A percentile compares a stretch with the other conserved stretches of the same genome.
These are phyloP conservation scores for Pythium monospermum DNA, from an alignment of 352 stramenopile species.

Conservation along the genomic window DNA sequence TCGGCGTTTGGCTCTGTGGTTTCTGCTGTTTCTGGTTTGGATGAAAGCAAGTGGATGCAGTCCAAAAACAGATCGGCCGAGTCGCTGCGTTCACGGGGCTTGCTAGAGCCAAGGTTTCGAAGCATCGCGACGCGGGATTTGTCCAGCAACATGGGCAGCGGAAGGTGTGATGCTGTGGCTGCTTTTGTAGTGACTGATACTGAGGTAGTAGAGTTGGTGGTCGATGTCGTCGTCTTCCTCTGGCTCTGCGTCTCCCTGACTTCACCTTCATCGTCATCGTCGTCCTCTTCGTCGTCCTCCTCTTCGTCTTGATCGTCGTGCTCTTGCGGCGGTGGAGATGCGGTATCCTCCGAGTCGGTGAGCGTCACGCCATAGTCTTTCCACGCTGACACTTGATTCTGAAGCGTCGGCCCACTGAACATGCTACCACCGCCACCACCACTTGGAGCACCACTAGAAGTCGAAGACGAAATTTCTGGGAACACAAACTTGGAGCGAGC, in stretches of 20 bases:
- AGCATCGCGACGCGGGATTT: constrained; percentile 55
- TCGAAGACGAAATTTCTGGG: background rate
- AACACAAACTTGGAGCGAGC: background rate
- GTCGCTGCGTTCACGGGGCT: constrained; percentile 51
- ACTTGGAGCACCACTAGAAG: too few species aligned
- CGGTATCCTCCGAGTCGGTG: constrained; percentile 24
- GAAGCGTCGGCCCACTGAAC: constrained; percentile 26
- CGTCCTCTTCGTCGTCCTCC: background rate
- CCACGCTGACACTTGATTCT: constrained; percentile 62
- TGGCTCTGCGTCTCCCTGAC: background rate
- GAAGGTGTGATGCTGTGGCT: background rate
- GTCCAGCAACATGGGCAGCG: constrained; percentile 6
- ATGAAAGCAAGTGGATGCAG: constrained; percentile 65
- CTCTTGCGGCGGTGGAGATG: constrained; percentile 1
- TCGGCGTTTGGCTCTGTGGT: too few species aligned
- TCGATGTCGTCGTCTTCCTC: background rate
- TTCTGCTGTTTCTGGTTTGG: constrained; percentile 24
- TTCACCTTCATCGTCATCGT: background rate
- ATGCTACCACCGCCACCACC: too few species aligned
- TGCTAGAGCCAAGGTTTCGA: constrained; percentile 18
- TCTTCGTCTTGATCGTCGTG: background rate
- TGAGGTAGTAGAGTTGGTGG: background rate
- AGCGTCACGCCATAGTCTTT: constrained; percentile 30
- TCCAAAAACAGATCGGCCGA: constrained; percentile 81
- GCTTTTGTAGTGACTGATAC: background rate